phyloP scores from a whole-genome alignment of 768 basidiomycete species.

The Coprinopsis strossmayeri region DNA sequence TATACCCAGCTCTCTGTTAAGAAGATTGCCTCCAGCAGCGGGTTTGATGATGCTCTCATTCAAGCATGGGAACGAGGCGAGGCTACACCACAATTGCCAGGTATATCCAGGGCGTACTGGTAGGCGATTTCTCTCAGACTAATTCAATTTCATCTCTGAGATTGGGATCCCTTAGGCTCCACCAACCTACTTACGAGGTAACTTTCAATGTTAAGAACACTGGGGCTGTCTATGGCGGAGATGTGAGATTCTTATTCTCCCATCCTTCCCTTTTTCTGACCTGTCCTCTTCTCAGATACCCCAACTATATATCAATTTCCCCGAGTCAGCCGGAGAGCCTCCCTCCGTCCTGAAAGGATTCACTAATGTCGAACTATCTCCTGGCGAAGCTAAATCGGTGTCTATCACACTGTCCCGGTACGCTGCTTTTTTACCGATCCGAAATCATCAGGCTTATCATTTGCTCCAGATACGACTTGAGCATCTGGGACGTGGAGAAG shows the following conservation, averaged over 20 bases:
- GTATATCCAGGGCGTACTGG: constrained; percentile 63
- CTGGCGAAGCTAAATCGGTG: constrained; percentile 40
- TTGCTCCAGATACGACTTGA: constrained; percentile 40
- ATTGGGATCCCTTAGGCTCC: constrained; percentile 37
- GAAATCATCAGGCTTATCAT: background rate
- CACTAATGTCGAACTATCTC: constrained; percentile 44
- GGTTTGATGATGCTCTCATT: constrained; percentile 32
- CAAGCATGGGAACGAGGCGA: constrained; percentile 53
- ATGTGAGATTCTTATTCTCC: constrained; percentile 32
- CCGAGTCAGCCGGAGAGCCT: constrained; percentile 56
- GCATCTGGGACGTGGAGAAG: constrained; percentile 65
- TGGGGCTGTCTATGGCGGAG: constrained; percentile 53
- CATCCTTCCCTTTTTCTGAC: background rate
- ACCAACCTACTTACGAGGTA: constrained; percentile 56
- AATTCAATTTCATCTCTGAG: no score
- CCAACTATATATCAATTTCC: constrained; percentile 72
- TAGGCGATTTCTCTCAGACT: constrained; percentile 19
- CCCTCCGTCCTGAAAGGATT: constrained; percentile 70
- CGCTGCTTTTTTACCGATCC: background rate
- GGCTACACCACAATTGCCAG: constrained; percentile 46
- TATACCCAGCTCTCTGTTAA: constrained; percentile 55
- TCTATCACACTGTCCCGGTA: constrained; percentile 55
- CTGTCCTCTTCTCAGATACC: constrained; percentile 41
- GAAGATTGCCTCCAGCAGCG: constrained; percentile 30
- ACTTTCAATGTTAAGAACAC: constrained; percentile 63